A percentile compares a stretch with the other conserved stretches of the same genome.
phyloP scores from a whole-genome alignment of 2,329 filamentous ascomycete genomes.

The Penicillium sp. region DNA sequence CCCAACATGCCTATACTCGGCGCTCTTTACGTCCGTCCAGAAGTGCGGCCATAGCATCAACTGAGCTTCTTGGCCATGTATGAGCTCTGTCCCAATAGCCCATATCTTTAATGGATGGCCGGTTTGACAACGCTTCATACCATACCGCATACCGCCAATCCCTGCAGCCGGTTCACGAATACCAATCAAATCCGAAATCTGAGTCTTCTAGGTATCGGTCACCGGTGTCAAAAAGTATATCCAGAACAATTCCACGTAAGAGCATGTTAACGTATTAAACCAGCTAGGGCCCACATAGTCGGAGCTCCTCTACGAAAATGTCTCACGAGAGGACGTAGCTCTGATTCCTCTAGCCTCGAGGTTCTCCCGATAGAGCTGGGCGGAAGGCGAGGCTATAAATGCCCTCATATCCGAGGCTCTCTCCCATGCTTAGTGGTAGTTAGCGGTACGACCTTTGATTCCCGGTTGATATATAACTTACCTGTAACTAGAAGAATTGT shows the following conservation, averaged over 20 bases:
- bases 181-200: constrained; percentile 1
- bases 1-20: constrained; percentile 1
- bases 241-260: constrained; percentile 7
- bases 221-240: constrained; percentile 7
- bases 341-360: constrained; percentile 1
- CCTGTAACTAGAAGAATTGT: constrained; percentile 2
- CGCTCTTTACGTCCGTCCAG: constrained; percentile 4
- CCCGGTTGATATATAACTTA: not conserved
- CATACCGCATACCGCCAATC: not conserved
- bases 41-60: constrained; percentile 9
- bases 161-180: not conserved
- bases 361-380: constrained; percentile 5
- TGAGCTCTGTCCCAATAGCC: constrained; percentile 1
- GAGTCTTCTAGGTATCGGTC: constrained; percentile 2
- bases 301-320: not conserved
- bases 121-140: not conserved
- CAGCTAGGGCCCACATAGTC: not conserved
- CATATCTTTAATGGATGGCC: constrained; percentile 1
- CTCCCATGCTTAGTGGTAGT: not conserved
- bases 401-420: constrained; percentile 2
- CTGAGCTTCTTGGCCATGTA: constrained; percentile 5
- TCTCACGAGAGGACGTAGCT: not conserved
- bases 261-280: not conserved
- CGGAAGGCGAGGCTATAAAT: constrained; percentile 3
- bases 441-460: not conserved